Evolutionary conservation across 768 basidiomycete species (phyloP), one percentile per base, ranked within the genome.

Genomic region (Rhodotorula paludigena): DNA sequence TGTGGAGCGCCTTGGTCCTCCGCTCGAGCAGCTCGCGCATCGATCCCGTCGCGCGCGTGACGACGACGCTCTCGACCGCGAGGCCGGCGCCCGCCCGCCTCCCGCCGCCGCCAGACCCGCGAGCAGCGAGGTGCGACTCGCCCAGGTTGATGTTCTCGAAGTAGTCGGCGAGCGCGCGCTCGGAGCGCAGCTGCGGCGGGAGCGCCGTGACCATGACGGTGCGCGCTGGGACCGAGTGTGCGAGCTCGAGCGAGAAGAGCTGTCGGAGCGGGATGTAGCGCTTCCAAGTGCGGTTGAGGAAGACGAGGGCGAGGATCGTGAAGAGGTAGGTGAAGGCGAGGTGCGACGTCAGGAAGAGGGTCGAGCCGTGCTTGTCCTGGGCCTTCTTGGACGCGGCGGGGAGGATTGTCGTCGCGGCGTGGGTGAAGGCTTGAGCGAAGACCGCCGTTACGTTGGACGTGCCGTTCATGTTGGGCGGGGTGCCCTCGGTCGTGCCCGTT

Each of bases 301-400:
- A 90, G 67, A 86, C 86, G 63, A 98, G 84, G 2, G 91, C 84
- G 58, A 97, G 85, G 60, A 87, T 77, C 6, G 92, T 92, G 83
- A 98, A 96, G 56, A 94, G 81, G 78, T 93, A 96, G 2, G 94
- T 92, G 83, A 97, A 96, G 61, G 91, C 77, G 61, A 98, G 85
- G 77, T 98, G 92, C 20, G 58, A 69, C 6, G 65, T 62, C 48
- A 96, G 83, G 78, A 93, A 93, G 52, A 69, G 77, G 79, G 80
- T 81, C 77, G 77, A 76, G 78, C 79, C 81, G 78, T 79, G 69
- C 62, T 75, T 83, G 77, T 91, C n/a, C n/a, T n/a, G 54, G 62
- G 77, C 80, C 79, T 80, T 76, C n/a, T n/a, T n/a, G n/a, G n/a
- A n/a, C n/a, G n/a, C n/a, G n/a, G n/a, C n/a, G n/a, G n/a, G n/a